Conservation (phyloP, 768 basidiomycete genomes). For the Pholiota molesta region DNA sequence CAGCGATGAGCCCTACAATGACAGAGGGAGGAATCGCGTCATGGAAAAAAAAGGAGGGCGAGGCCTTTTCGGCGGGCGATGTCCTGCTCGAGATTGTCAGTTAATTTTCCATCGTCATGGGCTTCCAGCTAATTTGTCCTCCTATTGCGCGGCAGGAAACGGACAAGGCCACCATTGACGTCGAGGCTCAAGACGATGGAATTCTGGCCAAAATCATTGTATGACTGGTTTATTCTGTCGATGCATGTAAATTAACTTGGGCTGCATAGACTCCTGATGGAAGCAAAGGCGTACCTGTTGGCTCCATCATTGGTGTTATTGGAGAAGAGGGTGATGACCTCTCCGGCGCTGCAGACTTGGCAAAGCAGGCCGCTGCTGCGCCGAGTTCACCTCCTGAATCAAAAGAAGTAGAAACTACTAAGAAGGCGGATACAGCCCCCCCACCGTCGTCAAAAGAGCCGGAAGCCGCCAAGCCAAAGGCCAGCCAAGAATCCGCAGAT, state of each 20-base stretch:
- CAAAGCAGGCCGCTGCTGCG: slow-evolving; percentile 32
- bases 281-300: slow-evolving; percentile 85
- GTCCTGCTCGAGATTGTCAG: slow-evolving; percentile 94
- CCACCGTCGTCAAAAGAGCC: slow-evolving; percentile 22
- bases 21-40: slow-evolving; percentile 97
- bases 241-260: background rate
- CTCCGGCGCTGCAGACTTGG: slow-evolving; percentile 73
- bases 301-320: slow-evolving; percentile 86
- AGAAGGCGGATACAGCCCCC: slow-evolving; percentile 17
- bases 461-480: slow-evolving; percentile 22
- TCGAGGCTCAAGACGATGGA: slow-evolving; percentile 98
- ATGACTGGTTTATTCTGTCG: slow-evolving; percentile 30
- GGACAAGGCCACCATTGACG: slow-evolving; percentile 99
- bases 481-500: slow-evolving; percentile 45
- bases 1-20: slow-evolving; percentile 99
- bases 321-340: slow-evolving; percentile 97
- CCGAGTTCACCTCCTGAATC: slow-evolving; percentile 42
- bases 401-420: slow-evolving; percentile 34
- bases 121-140: slow-evolving; percentile 12
- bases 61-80: slow-evolving; percentile 85
- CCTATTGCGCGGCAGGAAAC: slow-evolving; percentile 71
- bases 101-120: slow-evolving; percentile 16
- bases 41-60: slow-evolving; percentile 98
- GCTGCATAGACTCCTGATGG: slow-evolving; percentile 72
- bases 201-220: slow-evolving; percentile 96